These are phyloP conservation scores for Apophysomyces trapeziformis DNA, from an alignment of 371 early-diverging fungal species.

Conservation along the genomic window DNA sequence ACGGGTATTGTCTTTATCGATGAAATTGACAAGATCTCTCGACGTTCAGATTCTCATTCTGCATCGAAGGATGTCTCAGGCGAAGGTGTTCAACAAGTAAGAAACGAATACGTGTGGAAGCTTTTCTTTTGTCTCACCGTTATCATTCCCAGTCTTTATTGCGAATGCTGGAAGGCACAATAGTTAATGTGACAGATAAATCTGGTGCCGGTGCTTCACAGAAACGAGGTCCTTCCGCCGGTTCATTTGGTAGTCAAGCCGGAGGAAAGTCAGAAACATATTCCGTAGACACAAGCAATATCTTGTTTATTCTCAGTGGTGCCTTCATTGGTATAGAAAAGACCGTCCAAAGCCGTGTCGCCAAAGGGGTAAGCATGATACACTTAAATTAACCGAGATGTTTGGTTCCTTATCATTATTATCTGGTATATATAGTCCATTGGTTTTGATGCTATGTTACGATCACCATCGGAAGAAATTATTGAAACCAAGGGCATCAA, in stretches of 20 bases:
- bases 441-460: slow-evolving; percentile 72
- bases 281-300: slow-evolving; percentile 89
- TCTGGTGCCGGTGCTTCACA: slow-evolving; percentile 57
- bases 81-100: slow-evolving; percentile 91
- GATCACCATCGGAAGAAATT: slow-evolving; percentile 23
- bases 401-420: background rate
- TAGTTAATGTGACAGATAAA: slow-evolving; percentile 86
- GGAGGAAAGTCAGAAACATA: slow-evolving; percentile 79
- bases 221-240: slow-evolving; percentile 43
- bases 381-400: too few species aligned
- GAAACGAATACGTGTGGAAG: background rate
- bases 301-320: slow-evolving; percentile 89
- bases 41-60: slow-evolving; percentile 75
- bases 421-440: slow-evolving; percentile 53
- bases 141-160: slow-evolving; percentile 55
- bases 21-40: slow-evolving; percentile 91
- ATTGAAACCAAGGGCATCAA: slow-evolving; percentile 12
- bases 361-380: slow-evolving; percentile 64
- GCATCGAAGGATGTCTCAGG: slow-evolving; percentile 91
- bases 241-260: slow-evolving; percentile 47
- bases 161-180: slow-evolving; percentile 89
- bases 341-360: slow-evolving; percentile 75
- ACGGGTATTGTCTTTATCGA: slow-evolving; percentile 93
- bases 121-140: too few species aligned
- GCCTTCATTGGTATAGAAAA: slow-evolving; percentile 92